Percentiles rank a stretch among this genome's conserved stretches.
Conservation (phyloP, 805 yeast species). For the Candida boleticola region DNA sequence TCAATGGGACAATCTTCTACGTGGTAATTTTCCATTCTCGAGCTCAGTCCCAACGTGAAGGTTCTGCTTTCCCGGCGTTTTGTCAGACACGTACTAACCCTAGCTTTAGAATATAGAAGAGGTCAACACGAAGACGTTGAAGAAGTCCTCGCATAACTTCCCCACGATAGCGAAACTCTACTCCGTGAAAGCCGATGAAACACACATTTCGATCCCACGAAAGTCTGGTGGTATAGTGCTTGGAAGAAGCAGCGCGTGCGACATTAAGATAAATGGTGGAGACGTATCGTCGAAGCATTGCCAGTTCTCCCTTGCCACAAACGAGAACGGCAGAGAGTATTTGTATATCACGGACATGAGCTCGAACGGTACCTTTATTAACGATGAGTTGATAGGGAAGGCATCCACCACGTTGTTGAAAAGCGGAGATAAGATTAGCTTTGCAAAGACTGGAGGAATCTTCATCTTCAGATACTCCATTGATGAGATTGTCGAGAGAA, state of each 20-base stretch:
- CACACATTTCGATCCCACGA: slow-evolving; percentile 18
- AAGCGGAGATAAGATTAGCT: slow-evolving; percentile 61
- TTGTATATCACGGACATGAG: slow-evolving; percentile 54
- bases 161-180: slow-evolving; percentile 20
- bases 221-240: slow-evolving; percentile 24
- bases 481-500: slow-evolving; percentile 20
- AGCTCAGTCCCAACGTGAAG: slow-evolving; percentile 1
- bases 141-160: slow-evolving; percentile 1
- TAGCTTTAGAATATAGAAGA: background rate
- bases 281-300: slow-evolving; percentile 72
- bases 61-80: background rate
- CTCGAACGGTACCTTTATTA: slow-evolving; percentile 67
- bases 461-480: slow-evolving; percentile 47
- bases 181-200: slow-evolving; percentile 15
- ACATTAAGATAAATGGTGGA: slow-evolving; percentile 48
- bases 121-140: background rate
- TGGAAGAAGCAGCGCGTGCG: slow-evolving; percentile 63
- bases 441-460: slow-evolving; percentile 52
- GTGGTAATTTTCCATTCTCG: no score
- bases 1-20: background rate
- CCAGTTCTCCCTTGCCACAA: slow-evolving; percentile 42
- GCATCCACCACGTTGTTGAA: slow-evolving; percentile 49
- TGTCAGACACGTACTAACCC: background rate
- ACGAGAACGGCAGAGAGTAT: slow-evolving; percentile 28
- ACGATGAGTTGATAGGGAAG: slow-evolving; percentile 52